These are phyloP conservation scores for Brassica incana DNA, from an alignment of 345 rosid genomes.

Conservation along the genomic window DNA sequence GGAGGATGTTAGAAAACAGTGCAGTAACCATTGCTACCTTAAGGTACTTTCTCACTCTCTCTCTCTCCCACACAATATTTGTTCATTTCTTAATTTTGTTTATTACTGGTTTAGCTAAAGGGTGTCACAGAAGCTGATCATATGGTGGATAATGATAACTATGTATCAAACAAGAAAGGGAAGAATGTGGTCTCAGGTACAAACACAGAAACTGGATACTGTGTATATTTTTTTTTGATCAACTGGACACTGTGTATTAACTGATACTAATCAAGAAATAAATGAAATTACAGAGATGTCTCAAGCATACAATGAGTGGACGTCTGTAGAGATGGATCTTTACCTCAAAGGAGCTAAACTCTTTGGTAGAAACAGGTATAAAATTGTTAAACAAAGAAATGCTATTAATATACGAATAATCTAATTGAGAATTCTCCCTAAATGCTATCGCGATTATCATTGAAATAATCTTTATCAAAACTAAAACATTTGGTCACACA, in stretches of 20 bases:
- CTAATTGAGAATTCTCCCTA: not conserved
- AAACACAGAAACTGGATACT: not conserved
- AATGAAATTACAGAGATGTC: conserved; percentile 39
- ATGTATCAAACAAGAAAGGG: conserved; percentile 41
- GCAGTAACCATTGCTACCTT: conserved; percentile 32
- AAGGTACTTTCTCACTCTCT: conserved; percentile 15
- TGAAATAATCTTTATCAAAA: not conserved
- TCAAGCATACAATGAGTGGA: conserved; percentile 55
- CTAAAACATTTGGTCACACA: not conserved
- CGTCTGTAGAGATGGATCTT: conserved; percentile 70
- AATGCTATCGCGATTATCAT: not conserved
- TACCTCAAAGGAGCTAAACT: conserved; percentile 78
- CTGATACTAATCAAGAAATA: conserved; percentile 16
- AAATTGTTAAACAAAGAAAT: not conserved
- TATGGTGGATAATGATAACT: not conserved
- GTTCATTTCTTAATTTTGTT: conserved; percentile 29
- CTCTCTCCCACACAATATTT: not conserved
- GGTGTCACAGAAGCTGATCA: conserved; percentile 43
- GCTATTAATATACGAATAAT: not conserved
- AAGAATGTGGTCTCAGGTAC: conserved; percentile 38
- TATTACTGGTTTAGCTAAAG: conserved; percentile 46
- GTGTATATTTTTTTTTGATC: not conserved
- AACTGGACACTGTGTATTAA: not conserved
- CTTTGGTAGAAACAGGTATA: conserved; percentile 85
- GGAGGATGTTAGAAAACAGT: not conserved